Conservation (phyloP, 352 stramenopile genomes). For the Phytophthora agathidicida region DNA sequence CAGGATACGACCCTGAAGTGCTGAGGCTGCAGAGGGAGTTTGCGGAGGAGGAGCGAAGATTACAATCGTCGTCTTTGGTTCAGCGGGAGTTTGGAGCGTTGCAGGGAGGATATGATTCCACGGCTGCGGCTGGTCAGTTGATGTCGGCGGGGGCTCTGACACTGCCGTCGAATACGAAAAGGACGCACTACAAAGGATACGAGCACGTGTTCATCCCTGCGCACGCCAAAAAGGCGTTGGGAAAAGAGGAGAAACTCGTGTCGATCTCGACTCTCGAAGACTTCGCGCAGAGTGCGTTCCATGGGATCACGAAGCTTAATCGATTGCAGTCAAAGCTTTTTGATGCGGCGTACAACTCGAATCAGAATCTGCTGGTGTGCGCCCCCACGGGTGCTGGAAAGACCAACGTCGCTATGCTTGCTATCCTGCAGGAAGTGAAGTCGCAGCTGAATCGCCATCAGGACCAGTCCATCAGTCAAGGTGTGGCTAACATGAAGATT, state of each 20-base stretch:
- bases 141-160: slow-evolving; percentile 55
- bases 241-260: slow-evolving; percentile 62
- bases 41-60: slow-evolving; percentile 62
- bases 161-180: slow-evolving; percentile 67
- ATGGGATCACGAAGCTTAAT: slow-evolving; percentile 92
- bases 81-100: slow-evolving; percentile 76
- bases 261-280: slow-evolving; percentile 66
- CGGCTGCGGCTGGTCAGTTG: slow-evolving; percentile 65
- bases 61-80: slow-evolving; percentile 74
- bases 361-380: slow-evolving; percentile 98
- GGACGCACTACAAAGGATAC: slow-evolving; percentile 82
- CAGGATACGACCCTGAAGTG: slow-evolving; percentile 82
- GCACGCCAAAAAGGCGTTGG: slow-evolving; percentile 65
- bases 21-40: slow-evolving; percentile 75
- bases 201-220: slow-evolving; percentile 86
- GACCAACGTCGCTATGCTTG: slow-evolving; percentile 99
- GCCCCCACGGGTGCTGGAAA: slow-evolving; percentile 95
- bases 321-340: slow-evolving; percentile 98
- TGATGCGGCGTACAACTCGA: slow-evolving; percentile 94
- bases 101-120: slow-evolving; percentile 76
- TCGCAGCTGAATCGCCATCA: slow-evolving; percentile 59
- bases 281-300: slow-evolving; percentile 83
- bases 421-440: slow-evolving; percentile 94
- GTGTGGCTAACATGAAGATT: slow-evolving; percentile 90
- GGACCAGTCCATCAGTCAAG: slow-evolving; percentile 21